Percentiles rank a stretch among this genome's conserved stretches.
These are phyloP conservation scores for Boletales sp. DNA, from an alignment of 768 basidiomycete species.

Conservation along the genomic window DNA sequence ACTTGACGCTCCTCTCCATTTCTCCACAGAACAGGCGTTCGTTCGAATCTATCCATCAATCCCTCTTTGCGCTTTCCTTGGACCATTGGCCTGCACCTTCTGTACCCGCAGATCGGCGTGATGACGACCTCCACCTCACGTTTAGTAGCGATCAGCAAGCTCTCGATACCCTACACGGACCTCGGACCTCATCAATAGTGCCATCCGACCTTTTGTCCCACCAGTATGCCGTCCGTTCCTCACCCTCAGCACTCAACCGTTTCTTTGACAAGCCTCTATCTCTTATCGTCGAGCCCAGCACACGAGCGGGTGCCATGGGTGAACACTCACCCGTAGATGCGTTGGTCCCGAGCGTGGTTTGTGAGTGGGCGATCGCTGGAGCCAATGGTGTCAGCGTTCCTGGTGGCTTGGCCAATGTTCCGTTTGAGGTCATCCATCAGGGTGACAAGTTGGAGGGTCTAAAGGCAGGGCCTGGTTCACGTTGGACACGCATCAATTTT, in stretches of 20 bases:
- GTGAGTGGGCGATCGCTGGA: slow-evolving; percentile 68
- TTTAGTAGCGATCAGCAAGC: slow-evolving; percentile 25
- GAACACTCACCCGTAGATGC: slow-evolving; percentile 93
- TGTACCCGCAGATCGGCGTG: slow-evolving; percentile 16
- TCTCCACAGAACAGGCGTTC: slow-evolving; percentile 61
- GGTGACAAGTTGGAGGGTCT: slow-evolving; percentile 3
- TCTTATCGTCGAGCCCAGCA: slow-evolving; percentile 79
- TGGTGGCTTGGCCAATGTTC: slow-evolving; percentile 51
- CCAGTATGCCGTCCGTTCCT: slow-evolving; percentile 67
- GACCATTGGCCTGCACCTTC: slow-evolving; percentile 59
- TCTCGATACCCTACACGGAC: neutral
- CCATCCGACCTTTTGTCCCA: slow-evolving; percentile 58
- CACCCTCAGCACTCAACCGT: slow-evolving; percentile 66
- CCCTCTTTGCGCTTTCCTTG: slow-evolving; percentile 76
- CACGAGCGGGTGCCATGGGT: slow-evolving; percentile 81
- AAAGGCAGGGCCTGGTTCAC: slow-evolving; percentile 15
- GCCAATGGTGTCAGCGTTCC: slow-evolving; percentile 21
- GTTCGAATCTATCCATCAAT: slow-evolving; percentile 64
- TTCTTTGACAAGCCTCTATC: slow-evolving; percentile 90
- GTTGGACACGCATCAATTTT: slow-evolving; percentile 73
- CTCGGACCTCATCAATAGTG: slow-evolving; percentile 7
- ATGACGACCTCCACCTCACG: slow-evolving; percentile 29
- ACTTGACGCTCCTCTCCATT: slow-evolving; percentile 61
- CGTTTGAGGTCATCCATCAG: slow-evolving; percentile 7
- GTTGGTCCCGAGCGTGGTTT: slow-evolving; percentile 80